phyloP scores from a whole-genome alignment of 768 basidiomycete genomes.

The Termitomyces eurrhizus region DNA sequence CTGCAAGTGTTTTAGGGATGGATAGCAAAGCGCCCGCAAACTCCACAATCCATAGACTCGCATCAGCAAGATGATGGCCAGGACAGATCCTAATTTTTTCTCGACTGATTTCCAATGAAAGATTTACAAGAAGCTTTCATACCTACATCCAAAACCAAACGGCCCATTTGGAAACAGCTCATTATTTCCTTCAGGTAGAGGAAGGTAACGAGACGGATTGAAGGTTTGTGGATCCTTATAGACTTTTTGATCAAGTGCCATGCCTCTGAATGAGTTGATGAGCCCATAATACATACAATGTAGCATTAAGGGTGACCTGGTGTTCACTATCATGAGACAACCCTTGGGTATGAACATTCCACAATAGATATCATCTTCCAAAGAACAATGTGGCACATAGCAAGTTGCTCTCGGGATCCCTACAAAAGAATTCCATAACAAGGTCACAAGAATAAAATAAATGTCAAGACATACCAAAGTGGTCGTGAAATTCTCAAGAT shows the following conservation, averaged over 20 bases:
- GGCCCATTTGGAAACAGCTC: background rate
- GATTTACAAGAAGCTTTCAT: background rate
- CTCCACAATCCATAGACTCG: slow-evolving; percentile 78
- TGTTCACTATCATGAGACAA: slow-evolving; percentile 8
- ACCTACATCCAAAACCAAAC: slow-evolving; percentile 6
- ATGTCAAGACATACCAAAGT: slow-evolving; percentile 66
- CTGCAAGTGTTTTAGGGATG: slow-evolving; percentile 94
- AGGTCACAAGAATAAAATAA: background rate
- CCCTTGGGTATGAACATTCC: slow-evolving; percentile 1
- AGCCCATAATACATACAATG: background rate
- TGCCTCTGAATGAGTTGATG: background rate
- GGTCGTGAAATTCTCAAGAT: slow-evolving; percentile 97
- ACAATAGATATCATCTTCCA: slow-evolving; percentile 5
- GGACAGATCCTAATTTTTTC: background rate
- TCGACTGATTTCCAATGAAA: no score
- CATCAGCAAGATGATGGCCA: background rate
- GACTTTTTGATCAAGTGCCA: slow-evolving; percentile 7
- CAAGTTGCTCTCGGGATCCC: slow-evolving; percentile 98
- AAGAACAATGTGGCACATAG: slow-evolving; percentile 7
- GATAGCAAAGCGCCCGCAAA: slow-evolving; percentile 90
- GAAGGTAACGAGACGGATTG: slow-evolving; percentile 7
- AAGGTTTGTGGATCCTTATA: slow-evolving; percentile 6
- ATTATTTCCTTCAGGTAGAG: background rate
- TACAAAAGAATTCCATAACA: slow-evolving; percentile 27
- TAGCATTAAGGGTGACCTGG: background rate